A percentile compares a stretch with the other conserved stretches of the same genome.
These are phyloP conservation scores for Piper longum DNA, from an alignment of 164 flowering plant genomes.

Conservation along the genomic window DNA sequence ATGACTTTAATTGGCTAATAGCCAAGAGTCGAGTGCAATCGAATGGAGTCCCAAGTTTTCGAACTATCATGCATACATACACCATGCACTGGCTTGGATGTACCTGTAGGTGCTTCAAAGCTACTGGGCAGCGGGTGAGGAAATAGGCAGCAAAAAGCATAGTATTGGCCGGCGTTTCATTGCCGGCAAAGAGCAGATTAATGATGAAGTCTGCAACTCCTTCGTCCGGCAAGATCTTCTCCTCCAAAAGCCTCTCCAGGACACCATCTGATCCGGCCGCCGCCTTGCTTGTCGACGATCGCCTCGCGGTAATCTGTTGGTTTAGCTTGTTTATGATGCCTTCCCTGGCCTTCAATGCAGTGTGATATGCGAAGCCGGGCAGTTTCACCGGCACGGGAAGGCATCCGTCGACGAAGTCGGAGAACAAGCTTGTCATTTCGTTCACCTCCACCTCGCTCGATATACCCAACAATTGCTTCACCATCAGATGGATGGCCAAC, in stretches of 20 bases:
- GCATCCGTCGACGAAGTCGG: slow-evolving; percentile 80
- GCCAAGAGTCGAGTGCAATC: too few species aligned
- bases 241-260: slow-evolving; percentile 57
- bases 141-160: slow-evolving; percentile 78
- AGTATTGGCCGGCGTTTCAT: slow-evolving; percentile 80
- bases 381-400: slow-evolving; percentile 71
- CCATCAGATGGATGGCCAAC: slow-evolving; percentile 81
- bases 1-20: too few species aligned
- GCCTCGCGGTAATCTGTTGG: slow-evolving; percentile 28
- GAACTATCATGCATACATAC: too few species aligned
- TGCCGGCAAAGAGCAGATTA: slow-evolving; percentile 83
- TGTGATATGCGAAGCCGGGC: slow-evolving; percentile 59
- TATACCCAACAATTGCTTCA: slow-evolving; percentile 63
- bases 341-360: slow-evolving; percentile 83
- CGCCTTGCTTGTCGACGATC: slow-evolving; percentile 2
- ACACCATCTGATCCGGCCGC: slow-evolving; percentile 30
- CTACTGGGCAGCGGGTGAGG: slow-evolving; percentile 55
- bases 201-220: slow-evolving; percentile 71
- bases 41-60: too few species aligned
- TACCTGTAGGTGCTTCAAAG: slow-evolving; percentile 55
- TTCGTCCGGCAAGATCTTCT: slow-evolving; percentile 51
- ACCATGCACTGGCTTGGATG: too few species aligned
- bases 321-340: slow-evolving; percentile 56
- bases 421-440: slow-evolving; percentile 56
- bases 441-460: slow-evolving; percentile 54